Evolutionary conservation across 2,329 filamentous ascomycete genomes (phyloP), one percentile per base, ranked within the genome.

Genomic region (Botryosphaeria dothidea): DNA sequence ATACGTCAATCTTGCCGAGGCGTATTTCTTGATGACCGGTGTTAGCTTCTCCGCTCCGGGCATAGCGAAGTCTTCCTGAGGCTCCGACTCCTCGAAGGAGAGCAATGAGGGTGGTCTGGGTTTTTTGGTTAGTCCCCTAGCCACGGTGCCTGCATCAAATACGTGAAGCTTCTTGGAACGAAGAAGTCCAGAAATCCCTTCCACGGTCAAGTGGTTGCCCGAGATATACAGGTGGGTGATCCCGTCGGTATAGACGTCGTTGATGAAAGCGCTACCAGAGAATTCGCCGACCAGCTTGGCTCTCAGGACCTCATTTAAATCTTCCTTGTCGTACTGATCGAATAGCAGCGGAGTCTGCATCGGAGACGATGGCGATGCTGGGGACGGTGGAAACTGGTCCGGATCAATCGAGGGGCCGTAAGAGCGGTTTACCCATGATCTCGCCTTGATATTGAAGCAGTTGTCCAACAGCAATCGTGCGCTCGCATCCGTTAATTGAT

Each of bases 171-270:
- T 77, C 61, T 75, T 78, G 7, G 84, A 84, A 56, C 81, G 75
- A 11, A 88, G 69, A 4, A 88, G 75, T 17, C 81, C 82, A 3
- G 82, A 83, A 5, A 85, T 74, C 0, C 85, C 85, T 71, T 87
- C 84, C 0, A 85, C 80, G 1, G 84, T 86, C 4, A 88, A 71
- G 3, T 76, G 69, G 65, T 88, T 89, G 7, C 81, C 80, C 3
- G 85, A 80, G 15, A 88, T 80, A 69, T 86, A 87, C 2, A 89
- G 75, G 74, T 89, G 86, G 0, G 86, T 88, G 41, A 88, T 81
- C 2, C 86, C 86, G 9, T 78, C 75, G 69, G 83, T 79, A 23
- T 83, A 79, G 1, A 83, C 76, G 67, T 86, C 81, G 68, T 88
- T 85, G 29, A 88, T 81, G 41, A 83, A 81, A 31, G 86, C 80